These are phyloP conservation scores for Fusarium sp. DNA, from an alignment of 2,329 filamentous ascomycete genomes.

Conservation along the genomic window DNA sequence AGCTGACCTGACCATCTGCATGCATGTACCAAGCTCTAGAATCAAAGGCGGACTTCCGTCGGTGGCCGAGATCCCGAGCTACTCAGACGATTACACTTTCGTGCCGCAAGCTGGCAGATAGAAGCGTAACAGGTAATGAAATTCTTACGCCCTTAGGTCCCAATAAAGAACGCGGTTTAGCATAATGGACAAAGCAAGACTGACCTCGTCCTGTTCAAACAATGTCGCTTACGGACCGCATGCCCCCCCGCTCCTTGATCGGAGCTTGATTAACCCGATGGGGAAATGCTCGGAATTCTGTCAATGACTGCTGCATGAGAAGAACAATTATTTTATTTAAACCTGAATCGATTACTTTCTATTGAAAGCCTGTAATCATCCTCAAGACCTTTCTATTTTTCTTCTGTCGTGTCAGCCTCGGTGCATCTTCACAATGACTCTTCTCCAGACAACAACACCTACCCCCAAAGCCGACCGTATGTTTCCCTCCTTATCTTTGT, in stretches of 20 bases:
- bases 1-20: too few relatives aligned
- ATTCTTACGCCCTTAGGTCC: too few relatives aligned
- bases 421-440: neutral
- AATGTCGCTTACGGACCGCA: too few relatives aligned
- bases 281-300: conserved; percentile 34
- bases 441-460: neutral
- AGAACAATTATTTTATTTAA: conserved; percentile 6
- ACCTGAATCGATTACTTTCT: neutral
- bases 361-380: neutral
- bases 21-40: too few relatives aligned
- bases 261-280: conserved; percentile 19
- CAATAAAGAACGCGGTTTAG: too few relatives aligned
- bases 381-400: neutral
- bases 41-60: too few relatives aligned
- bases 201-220: too few relatives aligned
- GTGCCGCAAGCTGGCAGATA: too few relatives aligned
- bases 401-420: neutral
- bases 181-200: too few relatives aligned
- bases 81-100: too few relatives aligned
- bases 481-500: neutral
- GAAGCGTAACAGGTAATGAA: too few relatives aligned
- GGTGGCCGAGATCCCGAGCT: too few relatives aligned
- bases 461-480: conserved; percentile 3
- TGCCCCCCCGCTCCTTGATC: conserved; percentile 7
- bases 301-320: neutral